Base-by-base conservation (phyloP, 805 yeast genomes). In the Tetrapisispora taiwanensis region DNA sequence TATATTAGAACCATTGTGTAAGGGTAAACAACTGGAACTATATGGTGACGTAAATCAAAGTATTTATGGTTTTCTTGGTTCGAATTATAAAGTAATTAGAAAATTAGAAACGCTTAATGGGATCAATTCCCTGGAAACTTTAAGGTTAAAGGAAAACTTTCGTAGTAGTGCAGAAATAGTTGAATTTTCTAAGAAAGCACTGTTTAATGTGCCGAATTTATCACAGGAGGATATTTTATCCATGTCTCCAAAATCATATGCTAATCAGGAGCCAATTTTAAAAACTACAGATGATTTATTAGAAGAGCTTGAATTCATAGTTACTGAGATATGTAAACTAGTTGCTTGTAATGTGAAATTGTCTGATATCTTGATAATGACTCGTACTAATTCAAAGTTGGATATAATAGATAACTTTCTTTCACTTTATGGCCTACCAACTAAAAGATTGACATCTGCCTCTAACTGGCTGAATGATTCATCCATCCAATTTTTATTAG, bases 31-130 rank as follows among this genome's bases (percentile, higher is more conserved):
- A 56, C 53, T 84, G 30, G 72, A 81, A 1, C 58, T 83, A 17
- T 81, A 87, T 4, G 89, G 89, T 1, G 90, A 84, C 60, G 74
- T 78, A 1, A 70, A 77, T 55, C 90, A 84, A 60, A 72, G 83
- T 42, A 79, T 84, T 26, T 84, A 80, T 56, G 78, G 70, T 26
- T 84, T 84, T 55, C 55, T 81, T 34, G 85, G 86, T 0, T 68
- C 80, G 0, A 65, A 68, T 36, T 66, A 68, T 1, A 42, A 56
- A 3, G 62, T 67, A 3, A 58, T 72, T 12, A 33, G 47, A 3
- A 39, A 49, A 4, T 46, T 70, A 9, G 51, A 53, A 3, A 22
- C 39, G 7, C 27, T 48, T 8, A 47, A 54, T 30, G 37, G 55
- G 2, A 20, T 36, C n/a, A 5, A 14, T 4, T n/a, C 30, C 8